These are phyloP conservation scores for Populus ilicifolia DNA, from an alignment of 345 rosid genomes.

Conservation along the genomic window DNA sequence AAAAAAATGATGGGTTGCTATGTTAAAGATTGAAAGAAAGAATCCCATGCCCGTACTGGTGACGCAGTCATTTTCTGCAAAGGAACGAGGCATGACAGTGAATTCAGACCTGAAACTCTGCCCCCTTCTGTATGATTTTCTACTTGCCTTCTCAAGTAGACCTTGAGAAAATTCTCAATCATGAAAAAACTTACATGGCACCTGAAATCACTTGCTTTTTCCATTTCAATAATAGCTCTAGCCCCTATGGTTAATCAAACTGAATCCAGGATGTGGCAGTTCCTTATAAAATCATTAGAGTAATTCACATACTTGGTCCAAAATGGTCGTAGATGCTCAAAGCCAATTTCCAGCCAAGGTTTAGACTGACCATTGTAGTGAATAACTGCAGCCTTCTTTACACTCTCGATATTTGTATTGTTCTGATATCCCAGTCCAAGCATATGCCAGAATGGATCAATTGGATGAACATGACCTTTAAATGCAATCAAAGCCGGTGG, in stretches of 20 bases:
- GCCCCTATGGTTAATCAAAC: constrained; percentile 29
- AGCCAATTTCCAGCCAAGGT: constrained; percentile 96
- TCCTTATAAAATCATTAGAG: constrained; percentile 82
- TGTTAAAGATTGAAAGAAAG: constrained; percentile 46
- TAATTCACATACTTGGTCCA: constrained; percentile 92
- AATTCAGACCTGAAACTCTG: constrained; percentile 21
- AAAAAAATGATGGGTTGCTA: constrained; percentile 36
- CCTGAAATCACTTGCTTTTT: constrained; percentile 23
- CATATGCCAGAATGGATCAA: constrained; percentile 95
- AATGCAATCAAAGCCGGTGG: constrained; percentile 99
- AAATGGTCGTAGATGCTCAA: constrained; percentile 94
- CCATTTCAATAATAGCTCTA: constrained; percentile 28
- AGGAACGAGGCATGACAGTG: constrained; percentile 16
- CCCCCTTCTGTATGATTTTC: constrained; percentile 20
- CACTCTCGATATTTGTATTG: constrained; percentile 57
- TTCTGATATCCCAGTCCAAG: constrained; percentile 95
- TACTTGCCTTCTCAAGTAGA: constrained; percentile 25
- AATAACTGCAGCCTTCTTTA: constrained; percentile 80
- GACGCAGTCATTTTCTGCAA: constrained; percentile 25
- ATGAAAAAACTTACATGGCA: constrained; percentile 19
- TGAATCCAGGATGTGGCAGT: constrained; percentile 88
- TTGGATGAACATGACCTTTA: constrained; percentile 74
- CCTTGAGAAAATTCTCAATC: constrained; percentile 21
- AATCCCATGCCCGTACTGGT: constrained; percentile 29
- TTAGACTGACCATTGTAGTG: constrained; percentile 97